A percentile compares a stretch with the other conserved stretches of the same genome.
Evolutionary conservation across 768 basidiomycete species (phyloP).

Genomic region (Botryobasidium botryosum): DNA sequence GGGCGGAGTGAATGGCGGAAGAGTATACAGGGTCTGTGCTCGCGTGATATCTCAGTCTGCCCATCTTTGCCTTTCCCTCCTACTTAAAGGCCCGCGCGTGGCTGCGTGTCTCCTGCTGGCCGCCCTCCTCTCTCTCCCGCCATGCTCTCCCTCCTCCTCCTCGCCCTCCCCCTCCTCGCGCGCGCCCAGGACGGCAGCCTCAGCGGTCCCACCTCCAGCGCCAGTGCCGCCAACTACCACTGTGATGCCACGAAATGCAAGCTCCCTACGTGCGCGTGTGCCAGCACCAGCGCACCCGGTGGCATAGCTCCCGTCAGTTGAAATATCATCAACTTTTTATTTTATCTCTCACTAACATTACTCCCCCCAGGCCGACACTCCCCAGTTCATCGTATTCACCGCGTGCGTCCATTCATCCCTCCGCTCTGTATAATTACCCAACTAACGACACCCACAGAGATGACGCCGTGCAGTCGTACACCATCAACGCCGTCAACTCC

Average conservation of each 20-base stretch:
- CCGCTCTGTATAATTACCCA: background rate
- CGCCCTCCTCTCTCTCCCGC: no score
- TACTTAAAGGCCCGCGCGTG: no score
- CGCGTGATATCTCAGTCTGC: no score
- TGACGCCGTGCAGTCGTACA: constrained; percentile 56
- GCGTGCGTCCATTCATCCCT: constrained; percentile 20
- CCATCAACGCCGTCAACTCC: constrained; percentile 53
- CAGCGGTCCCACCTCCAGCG: constrained; percentile 34
- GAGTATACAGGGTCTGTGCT: no score
- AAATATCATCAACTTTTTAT: constrained; percentile 10
- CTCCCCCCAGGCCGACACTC: constrained; percentile 34
- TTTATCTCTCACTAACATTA: constrained; percentile 2
- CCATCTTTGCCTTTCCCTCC: no score
- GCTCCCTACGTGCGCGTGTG: constrained; percentile 56
- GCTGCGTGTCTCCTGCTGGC: no score
- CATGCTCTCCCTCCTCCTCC: background rate
- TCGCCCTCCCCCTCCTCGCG: constrained; percentile 11
- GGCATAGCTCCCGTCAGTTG: constrained; percentile 43
- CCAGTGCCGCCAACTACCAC: constrained; percentile 45
- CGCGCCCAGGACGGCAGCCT: constrained; percentile 33
- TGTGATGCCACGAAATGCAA: constrained; percentile 49
- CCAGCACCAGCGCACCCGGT: constrained; percentile 55
- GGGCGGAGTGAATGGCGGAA: no score
- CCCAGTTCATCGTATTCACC: constrained; percentile 55
- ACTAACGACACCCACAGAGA: constrained; percentile 6